phyloP scores from a whole-genome alignment of 73 alveolate genomes.

The Durusdinium trenchii region DNA sequence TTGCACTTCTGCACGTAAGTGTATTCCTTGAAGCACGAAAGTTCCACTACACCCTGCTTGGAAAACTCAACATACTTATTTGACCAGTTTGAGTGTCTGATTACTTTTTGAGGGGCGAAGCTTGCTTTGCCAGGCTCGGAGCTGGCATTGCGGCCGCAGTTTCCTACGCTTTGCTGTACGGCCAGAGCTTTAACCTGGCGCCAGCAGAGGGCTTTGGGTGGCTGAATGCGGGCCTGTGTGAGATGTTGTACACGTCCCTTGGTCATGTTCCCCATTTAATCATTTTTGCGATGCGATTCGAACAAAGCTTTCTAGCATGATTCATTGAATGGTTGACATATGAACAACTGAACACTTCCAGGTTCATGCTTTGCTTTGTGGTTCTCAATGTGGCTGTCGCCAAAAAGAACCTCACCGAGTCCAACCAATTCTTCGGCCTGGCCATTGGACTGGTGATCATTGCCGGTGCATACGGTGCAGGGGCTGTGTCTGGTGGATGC shows the following conservation, averaged over 20 bases:
- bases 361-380: constrained; percentile 75
- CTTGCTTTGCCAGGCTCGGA: too few species aligned
- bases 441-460: constrained; percentile 74
- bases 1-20: too few species aligned
- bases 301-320: background rate
- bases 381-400: constrained; percentile 83
- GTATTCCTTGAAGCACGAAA: too few species aligned
- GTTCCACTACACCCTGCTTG: too few species aligned
- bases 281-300: background rate
- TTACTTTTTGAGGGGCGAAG: too few species aligned
- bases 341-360: background rate
- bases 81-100: too few species aligned
- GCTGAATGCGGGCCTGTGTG: constrained; percentile 54
- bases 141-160: constrained; percentile 59
- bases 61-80: too few species aligned
- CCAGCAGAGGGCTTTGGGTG: constrained; percentile 80
- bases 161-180: constrained; percentile 74
- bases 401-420: constrained; percentile 78
- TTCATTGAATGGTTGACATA: background rate
- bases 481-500: constrained; percentile 65
- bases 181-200: constrained; percentile 89
- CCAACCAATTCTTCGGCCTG: constrained; percentile 81
- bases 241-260: constrained; percentile 31
- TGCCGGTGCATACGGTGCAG: constrained; percentile 92
- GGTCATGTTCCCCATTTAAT: background rate